Base-by-base conservation (phyloP, 495 filamentous ascomycete species). In the Neurospora sp. region DNA sequence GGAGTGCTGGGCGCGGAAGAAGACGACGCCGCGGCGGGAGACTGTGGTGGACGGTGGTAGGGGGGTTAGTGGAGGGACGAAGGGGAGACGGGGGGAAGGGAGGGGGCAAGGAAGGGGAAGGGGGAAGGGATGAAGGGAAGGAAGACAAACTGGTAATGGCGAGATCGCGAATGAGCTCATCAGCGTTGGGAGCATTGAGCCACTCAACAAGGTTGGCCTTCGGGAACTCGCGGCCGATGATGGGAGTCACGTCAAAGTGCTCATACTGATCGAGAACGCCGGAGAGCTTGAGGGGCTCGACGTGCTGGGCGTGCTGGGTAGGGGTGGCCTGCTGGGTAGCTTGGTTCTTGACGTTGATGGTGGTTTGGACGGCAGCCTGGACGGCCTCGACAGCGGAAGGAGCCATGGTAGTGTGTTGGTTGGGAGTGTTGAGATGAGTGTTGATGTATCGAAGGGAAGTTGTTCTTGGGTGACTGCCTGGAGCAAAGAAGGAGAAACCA, bases 1-100 rank as follows among this genome's bases (percentile, higher is more conserved):
- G 71, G 78, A 84, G 75, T 92, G 87, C 77, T 94, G 92, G 31
- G 87, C 86, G 18, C 92, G 90, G 83, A 94, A 93, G 81, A 93
- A 94, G 39, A 94, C 92, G 0, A 94, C 92, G 1, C 91, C 91
- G 0, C 92, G 87, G 76, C 90, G 89, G n/a, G 91, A 93, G 75
- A 94, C 91, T 93, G 0, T 4, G n/a, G 48, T 35, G 35, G 35
- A 0, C 4, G n/a, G 48, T 35, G 35, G 35, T 35, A 31, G 1
- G 31, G 0, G 5, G n/a, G 48, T 71, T 71, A 46, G 27, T 62
- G n/a, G n/a, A 27, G 27, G n/a, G n/a, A 2, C 10, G 18, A 20
- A 48, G n/a, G 0, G 44, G 3, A 11, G 44, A n/a, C n/a, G n/a
- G n/a, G n/a, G n/a, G n/a, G n/a, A n/a, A n/a, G n/a, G 18, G 0